Base-by-base conservation (phyloP, 2,329 filamentous ascomycete species). In the Simplicillium aogashimaense region DNA sequence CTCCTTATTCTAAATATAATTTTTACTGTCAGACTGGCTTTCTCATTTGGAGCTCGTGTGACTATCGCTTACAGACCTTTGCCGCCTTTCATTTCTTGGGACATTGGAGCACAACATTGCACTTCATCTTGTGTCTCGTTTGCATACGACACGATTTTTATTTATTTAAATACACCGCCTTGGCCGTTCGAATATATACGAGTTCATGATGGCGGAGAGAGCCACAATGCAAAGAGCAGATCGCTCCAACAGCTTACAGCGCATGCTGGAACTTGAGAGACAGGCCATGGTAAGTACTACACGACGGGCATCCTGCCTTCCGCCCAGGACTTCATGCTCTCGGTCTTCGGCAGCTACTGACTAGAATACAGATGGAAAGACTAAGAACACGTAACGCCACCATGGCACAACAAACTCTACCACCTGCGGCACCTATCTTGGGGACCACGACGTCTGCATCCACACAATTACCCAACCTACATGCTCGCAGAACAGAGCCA, bases 181-280 rank as follows among this genome's bases (percentile, higher is more conserved):
- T 25, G 20, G 20, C 5, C 5, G 5, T 25, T 6, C 20, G 9
- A 25, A 25, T 25, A 9, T 25, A 25, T 25, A 25, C 20, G 20
- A n/a, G n/a, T n/a, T 17, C 14, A 18, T 17, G 35, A 44, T 44
- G 42, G 35, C 39, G 4, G 36, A 41, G 5, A 36, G 18, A 16
- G 7, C 20, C 17, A 20, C 42, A 28, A 25, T 42, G 11, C 45
- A 47, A 8, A 25, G 20, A 25, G 20, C 20, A 6, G 45, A 42
- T 38, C 60, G 61, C 49, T 62, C 63, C 45, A 66, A 67, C 52
- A 75, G 67, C 54, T 67, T 78, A 47, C 66, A 76, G 54, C 66
- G 63, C 43, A 78, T 79, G 74, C 63, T 78, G 37, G 72, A 78
- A 49, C 57, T 78, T 38, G 76, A 79, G 52, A 74, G 70, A 52